Base-by-base conservation (phyloP, 768 basidiomycete species). In the Cyathus striatus region DNA sequence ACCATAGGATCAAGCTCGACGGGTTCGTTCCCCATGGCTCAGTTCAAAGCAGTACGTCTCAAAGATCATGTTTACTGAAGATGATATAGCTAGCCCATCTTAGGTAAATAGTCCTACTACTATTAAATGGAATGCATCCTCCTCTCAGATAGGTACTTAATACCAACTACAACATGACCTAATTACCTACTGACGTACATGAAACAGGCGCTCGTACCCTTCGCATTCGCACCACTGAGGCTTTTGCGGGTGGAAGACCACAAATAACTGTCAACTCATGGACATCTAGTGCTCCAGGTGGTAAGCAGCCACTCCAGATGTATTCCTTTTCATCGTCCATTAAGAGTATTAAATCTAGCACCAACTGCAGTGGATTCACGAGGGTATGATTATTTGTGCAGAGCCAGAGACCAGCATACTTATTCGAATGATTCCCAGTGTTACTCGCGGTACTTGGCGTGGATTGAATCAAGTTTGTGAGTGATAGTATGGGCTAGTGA, bases 391-490 rank as follows among this genome's bases (percentile, higher is more conserved):
- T 39, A 10, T 20, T 23, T 41, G 3, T 14, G 24, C 17, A 24
- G 10, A 18, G 6, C 27, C 12, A 41, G 25, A 18, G 17, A 10
- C 18, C 22, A 40, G 2, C 2, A 40, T 23, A 22, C n/a, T 6
- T 18, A 2, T 22, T 33, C 25, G 22, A 21, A 22, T 33, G n/a
- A n/a, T n/a, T n/a, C n/a, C n/a, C n/a, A 68, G 70, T 38, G 66
- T 76, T 26, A 73, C 72, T 38, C 68, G 72, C 42, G 72, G 73
- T n/a, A 75, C 72, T 21, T 76, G 70, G 70, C 66, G 73, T 25
- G 72, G 73, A 12, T 33, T 68, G 22, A 73, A 72, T 41, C 61
- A 69, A 62, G 57, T 69, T 39, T 73, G 69, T 68, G 44, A 57
- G 64, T 58, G 49, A 1, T 16, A 10, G 9, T 30, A 7, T 10